A percentile compares a stretch with the other conserved stretches of the same genome.
These are phyloP conservation scores for Tuber brumale DNA, from an alignment of 495 filamentous ascomycete species.

Conservation along the genomic window DNA sequence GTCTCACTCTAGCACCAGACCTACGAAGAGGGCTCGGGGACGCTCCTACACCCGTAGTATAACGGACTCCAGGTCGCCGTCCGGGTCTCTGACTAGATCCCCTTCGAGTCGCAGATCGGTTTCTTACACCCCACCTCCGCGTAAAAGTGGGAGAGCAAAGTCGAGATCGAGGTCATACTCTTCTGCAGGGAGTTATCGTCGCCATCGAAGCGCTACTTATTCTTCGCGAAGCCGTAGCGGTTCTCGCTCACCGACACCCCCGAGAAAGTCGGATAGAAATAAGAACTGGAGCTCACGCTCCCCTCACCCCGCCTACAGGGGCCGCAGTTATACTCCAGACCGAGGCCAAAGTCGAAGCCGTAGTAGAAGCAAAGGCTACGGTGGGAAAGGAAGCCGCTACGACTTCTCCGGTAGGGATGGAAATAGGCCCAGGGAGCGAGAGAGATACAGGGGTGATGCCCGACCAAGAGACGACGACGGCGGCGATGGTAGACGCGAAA, in stretches of 20 bases:
- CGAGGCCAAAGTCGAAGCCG: slow-evolving; percentile 15
- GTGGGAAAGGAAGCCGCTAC: slow-evolving; percentile 17
- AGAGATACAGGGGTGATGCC: slow-evolving; percentile 7
- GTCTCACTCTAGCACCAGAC: slow-evolving; percentile 22
- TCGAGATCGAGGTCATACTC: slow-evolving; percentile 26
- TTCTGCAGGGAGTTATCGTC: slow-evolving; percentile 9
- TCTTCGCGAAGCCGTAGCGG: slow-evolving; percentile 15
- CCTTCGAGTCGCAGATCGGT: slow-evolving; percentile 16
- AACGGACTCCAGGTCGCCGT: neutral
- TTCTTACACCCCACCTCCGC: slow-evolving; percentile 21
- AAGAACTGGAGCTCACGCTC: slow-evolving; percentile 13
- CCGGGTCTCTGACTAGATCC: slow-evolving; percentile 18
- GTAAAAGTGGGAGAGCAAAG: slow-evolving; percentile 12
- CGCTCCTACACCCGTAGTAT: slow-evolving; percentile 1
- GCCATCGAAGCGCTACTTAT: slow-evolving; percentile 26
- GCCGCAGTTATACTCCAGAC: slow-evolving; percentile 8
- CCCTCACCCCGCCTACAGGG: slow-evolving; percentile 8
- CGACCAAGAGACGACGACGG: slow-evolving; percentile 11
- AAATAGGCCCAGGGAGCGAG: slow-evolving; percentile 4
- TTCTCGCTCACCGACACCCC: slow-evolving; percentile 14
- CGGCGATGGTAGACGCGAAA: slow-evolving; percentile 11
- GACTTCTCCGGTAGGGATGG: slow-evolving; percentile 8
- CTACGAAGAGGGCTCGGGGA: slow-evolving; percentile 11
- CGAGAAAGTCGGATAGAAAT: slow-evolving; percentile 7
- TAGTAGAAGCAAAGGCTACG: slow-evolving; percentile 9